Base-by-base conservation (phyloP, 108 stramenopile species). In the Cyclotella cryptica region DNA sequence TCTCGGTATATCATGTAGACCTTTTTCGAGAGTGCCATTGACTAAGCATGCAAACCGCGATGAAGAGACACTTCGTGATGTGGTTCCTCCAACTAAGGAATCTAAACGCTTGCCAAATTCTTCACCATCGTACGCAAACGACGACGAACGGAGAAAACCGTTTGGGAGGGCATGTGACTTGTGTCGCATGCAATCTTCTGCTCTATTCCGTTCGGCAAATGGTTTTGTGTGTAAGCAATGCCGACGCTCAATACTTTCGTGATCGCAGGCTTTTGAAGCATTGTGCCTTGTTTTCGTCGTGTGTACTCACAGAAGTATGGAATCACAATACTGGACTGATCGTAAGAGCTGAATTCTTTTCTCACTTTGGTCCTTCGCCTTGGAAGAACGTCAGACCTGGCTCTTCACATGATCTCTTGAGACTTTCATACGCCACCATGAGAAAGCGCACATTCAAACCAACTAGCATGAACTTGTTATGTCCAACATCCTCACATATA, bases 171-270 rank as follows among this genome's bases (percentile, higher is more conserved):
- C 26, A 22, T 66, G 77, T 66, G 69, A 19, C 58, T 46, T 39
- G 24, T 83, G 82, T 47, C 70, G 75, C 19, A 42, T 62, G 52
- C 22, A 53, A 41, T 64, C 63, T 14, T 22, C 72, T 26, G 69
- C 77, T 17, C 52, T 82, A 8, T 78, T 72, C 60, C 76, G 42
- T 44, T 39, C 3, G 7, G 35, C 72, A 1, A 64, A 64, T 41
- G 29, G 4, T 39, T 43, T 82, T 21, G 75, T 77, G 10, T 82
- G 81, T 46, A 72, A 72, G 19, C 10, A 39, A 7, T 80, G 79
- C 66, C 30, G 67, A 27, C 64, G 72, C 7, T 46, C 26, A 19
- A 41, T 10, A 14, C 22, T 3, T 58, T 2, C 21, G 1, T 35
- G 6, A 35, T 35, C 35, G 35, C 35, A 8, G 3, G 47, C 15